phyloP scores from a whole-genome alignment of 2,329 filamentous ascomycete genomes.

The Aspergillus melleus region DNA sequence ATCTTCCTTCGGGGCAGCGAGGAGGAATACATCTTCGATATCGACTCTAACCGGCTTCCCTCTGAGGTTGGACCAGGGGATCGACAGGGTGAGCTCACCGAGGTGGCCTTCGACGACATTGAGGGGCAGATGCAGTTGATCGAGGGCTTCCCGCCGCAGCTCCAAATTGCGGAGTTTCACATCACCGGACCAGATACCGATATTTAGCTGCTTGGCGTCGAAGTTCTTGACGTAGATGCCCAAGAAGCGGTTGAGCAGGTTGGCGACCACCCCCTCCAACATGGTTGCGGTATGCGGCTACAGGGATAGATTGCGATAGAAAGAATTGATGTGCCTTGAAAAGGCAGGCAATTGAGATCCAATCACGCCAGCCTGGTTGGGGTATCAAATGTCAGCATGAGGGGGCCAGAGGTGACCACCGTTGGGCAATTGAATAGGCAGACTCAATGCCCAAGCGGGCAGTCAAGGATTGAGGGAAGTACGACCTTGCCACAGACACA shows the following conservation, averaged over 20 bases:
- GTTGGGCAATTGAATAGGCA: conserved; percentile 6
- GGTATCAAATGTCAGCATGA: conserved; percentile 10
- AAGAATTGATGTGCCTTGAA: neutral
- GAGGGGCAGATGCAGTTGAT: conserved; percentile 93
- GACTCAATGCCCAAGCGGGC: neutral
- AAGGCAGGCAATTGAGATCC: neutral
- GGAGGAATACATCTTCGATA: conserved; percentile 93
- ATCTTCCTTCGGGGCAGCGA: conserved; percentile 95
- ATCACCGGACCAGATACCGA: conserved; percentile 98
- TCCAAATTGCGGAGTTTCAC: conserved; percentile 93
- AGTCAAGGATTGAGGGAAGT: neutral
- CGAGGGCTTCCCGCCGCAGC: conserved; percentile 88
- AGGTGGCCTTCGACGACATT: conserved; percentile 96
- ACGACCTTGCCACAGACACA: conserved; percentile 15
- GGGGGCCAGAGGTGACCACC: conserved; percentile 3
- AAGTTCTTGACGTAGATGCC: conserved; percentile 99
- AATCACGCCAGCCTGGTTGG: conserved; percentile 9
- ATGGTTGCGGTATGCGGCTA: conserved; percentile 67
- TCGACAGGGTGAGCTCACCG: conserved; percentile 84
- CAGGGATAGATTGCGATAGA: conserved; percentile 67
- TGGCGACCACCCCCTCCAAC: conserved; percentile 96
- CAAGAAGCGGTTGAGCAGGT: conserved; percentile 97
- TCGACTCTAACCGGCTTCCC: conserved; percentile 92
- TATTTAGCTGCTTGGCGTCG: conserved; percentile 94
- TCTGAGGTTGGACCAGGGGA: conserved; percentile 95